Conservation (phyloP, 139 green algal species). For the Picochlorum sp. region DNA sequence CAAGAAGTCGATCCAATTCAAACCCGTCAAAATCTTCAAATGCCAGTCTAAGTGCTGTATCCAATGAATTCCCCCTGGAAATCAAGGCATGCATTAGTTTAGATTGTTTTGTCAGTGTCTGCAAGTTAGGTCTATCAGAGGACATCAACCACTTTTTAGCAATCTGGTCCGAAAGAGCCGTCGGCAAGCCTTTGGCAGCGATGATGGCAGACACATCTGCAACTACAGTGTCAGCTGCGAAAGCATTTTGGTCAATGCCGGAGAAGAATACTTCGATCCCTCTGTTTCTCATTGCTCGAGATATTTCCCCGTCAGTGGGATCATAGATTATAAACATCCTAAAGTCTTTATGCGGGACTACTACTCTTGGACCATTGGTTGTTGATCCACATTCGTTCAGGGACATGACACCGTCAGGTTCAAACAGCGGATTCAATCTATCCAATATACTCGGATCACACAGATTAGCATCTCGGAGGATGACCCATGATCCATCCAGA, state of each 20-base stretch:
- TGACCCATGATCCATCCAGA: conserved; percentile 79
- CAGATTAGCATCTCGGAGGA: conserved; percentile 95
- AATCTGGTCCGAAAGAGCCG: no score
- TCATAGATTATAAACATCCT: conserved; percentile 88
- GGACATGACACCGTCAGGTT: conserved; percentile 74
- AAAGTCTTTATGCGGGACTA: conserved; percentile 85
- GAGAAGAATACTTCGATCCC: conserved; percentile 87
- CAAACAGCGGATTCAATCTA: conserved; percentile 92
- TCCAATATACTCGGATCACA: conserved; percentile 95
- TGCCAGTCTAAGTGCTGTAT: no score
- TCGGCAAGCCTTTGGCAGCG: no score
- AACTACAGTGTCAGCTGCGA: no score
- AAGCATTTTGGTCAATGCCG: neutral
- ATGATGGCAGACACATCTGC: no score
- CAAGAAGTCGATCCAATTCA: no score
- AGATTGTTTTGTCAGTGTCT: no score
- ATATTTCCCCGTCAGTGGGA: conserved; percentile 86
- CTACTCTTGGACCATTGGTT: conserved; percentile 42
- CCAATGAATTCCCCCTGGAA: no score
- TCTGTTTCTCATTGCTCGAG: conserved; percentile 94
- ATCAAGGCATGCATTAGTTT: no score
- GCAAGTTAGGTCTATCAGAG: no score
- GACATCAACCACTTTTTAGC: no score
- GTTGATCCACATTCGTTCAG: conserved; percentile 77
- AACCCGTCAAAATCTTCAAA: no score